These are phyloP conservation scores for Exophiala viscosa DNA, from an alignment of 2,329 filamentous ascomycete genomes.

Conservation along the genomic window DNA sequence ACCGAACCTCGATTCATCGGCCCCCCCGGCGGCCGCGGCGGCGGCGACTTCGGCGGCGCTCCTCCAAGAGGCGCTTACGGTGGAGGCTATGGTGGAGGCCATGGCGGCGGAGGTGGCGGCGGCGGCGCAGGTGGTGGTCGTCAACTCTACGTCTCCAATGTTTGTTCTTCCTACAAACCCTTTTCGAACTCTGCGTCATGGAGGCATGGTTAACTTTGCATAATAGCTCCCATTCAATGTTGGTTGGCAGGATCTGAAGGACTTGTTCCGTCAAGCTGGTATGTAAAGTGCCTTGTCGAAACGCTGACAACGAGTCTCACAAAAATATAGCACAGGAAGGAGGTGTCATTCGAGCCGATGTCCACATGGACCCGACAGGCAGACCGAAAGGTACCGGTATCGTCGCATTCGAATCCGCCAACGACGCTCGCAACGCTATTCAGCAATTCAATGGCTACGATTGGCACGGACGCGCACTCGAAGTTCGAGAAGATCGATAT, in stretches of 20 bases:
- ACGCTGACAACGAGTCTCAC: constrained; percentile 19
- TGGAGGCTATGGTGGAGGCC: constrained; percentile 51
- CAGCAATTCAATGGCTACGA: constrained; percentile 98
- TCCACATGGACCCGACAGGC: constrained; percentile 86
- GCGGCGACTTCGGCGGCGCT: constrained; percentile 39
- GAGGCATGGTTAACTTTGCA: constrained; percentile 37
- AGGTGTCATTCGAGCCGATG: constrained; percentile 87
- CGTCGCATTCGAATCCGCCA: constrained; percentile 89
- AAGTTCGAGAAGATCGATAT: constrained; percentile 95
- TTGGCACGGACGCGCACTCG: constrained; percentile 89
- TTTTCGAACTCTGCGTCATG: constrained; percentile 29
- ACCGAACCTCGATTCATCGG: constrained; percentile 93
- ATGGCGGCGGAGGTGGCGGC: constrained; percentile 42
- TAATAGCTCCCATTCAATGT: constrained; percentile 89
- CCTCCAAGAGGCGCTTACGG: constrained; percentile 41
- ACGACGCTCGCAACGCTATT: constrained; percentile 93
- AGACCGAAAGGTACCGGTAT: constrained; percentile 95
- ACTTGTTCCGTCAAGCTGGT: constrained; percentile 97
- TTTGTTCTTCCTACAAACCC: constrained; percentile 58
- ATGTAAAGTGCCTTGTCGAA: constrained; percentile 45
- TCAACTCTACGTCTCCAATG: constrained; percentile 97
- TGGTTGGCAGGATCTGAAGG: constrained; percentile 98
- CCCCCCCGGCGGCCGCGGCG: constrained; percentile 64
- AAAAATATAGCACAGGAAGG: constrained; percentile 52
- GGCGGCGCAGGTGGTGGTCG: constrained; percentile 55